phyloP scores from a whole-genome alignment of 2,329 filamentous ascomycete species.

The Ceratocystis alfenasii region DNA sequence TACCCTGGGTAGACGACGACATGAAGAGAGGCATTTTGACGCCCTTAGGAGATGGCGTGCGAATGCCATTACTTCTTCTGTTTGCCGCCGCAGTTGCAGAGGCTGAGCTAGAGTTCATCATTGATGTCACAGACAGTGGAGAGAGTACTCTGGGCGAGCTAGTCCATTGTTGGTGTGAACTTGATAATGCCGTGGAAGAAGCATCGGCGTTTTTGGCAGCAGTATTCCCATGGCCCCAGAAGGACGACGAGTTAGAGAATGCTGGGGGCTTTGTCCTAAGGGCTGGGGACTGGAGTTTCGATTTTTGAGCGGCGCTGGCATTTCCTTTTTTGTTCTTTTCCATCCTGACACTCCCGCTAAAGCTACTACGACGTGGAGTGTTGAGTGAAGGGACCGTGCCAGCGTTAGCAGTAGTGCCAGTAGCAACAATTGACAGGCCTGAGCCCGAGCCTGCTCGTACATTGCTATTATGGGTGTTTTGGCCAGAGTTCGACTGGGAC shows the following conservation, averaged over 20 bases:
- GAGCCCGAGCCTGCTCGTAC: background rate
- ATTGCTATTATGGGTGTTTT: too few species aligned
- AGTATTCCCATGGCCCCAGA: background rate
- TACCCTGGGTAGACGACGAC: conserved; percentile 31
- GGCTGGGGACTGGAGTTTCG: background rate
- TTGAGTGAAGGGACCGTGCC: conserved; percentile 2
- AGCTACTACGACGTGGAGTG: conserved; percentile 9
- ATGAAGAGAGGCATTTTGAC: conserved; percentile 33
- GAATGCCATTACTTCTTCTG: background rate
- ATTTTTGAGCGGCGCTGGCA: conserved; percentile 5
- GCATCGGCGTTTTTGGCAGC: background rate
- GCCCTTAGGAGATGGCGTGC: conserved; percentile 21
- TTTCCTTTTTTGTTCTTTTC: conserved; percentile 15
- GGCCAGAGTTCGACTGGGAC: background rate
- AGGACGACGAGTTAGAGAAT: conserved; percentile 4
- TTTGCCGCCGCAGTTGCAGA: conserved; percentile 1
- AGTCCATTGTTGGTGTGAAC: conserved; percentile 2
- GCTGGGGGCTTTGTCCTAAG: background rate
- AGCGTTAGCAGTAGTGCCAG: background rate
- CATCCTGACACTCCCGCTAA: conserved; percentile 8
- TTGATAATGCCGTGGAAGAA: background rate
- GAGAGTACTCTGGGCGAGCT: conserved; percentile 5
- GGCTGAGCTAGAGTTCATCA: conserved; percentile 14
- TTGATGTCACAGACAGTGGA: conserved; percentile 12
- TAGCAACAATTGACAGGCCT: background rate